Evolutionary conservation across 495 filamentous ascomycete genomes (phyloP).

Genomic region (Ramalina intermedia): DNA sequence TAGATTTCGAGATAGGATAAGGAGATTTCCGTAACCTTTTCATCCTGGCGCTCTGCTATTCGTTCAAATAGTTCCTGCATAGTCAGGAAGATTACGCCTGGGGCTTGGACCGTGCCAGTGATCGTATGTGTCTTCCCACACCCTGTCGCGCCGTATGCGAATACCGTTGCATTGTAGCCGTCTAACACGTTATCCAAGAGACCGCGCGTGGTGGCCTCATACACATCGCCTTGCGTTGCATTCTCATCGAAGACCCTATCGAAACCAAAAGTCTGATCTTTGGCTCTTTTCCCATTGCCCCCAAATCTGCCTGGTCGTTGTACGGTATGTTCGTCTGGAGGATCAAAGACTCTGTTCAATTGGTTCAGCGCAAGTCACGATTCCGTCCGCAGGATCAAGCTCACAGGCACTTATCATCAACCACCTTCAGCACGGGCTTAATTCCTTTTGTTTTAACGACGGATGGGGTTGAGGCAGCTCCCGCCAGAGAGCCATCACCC

Average conservation of each 20-base stretch:
- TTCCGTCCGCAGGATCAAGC: constrained; percentile 11
- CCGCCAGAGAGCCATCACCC: constrained; percentile 85
- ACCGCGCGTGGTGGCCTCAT: constrained; percentile 79
- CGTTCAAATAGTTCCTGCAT: constrained; percentile 98
- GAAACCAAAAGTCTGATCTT: constrained; percentile 96
- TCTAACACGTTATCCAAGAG: constrained; percentile 91
- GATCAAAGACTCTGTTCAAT: constrained; percentile 72
- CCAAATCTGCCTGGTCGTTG: constrained; percentile 77
- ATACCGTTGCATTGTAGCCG: constrained; percentile 97
- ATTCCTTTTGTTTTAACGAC: constrained; percentile 80
- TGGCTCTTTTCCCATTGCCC: constrained; percentile 78
- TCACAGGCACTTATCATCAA: constrained; percentile 92
- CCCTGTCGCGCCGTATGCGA: constrained; percentile 94
- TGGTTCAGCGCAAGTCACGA: background rate
- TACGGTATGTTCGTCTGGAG: constrained; percentile 91
- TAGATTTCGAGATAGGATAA: constrained; percentile 98
- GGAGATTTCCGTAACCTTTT: constrained; percentile 80
- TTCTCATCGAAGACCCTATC: constrained; percentile 96
- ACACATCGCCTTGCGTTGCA: constrained; percentile 82
- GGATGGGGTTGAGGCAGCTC: constrained; percentile 50
- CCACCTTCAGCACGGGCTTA: constrained; percentile 81
- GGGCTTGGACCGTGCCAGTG: constrained; percentile 82
- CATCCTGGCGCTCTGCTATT: constrained; percentile 68
- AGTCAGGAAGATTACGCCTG: constrained; percentile 95
- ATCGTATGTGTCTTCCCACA: constrained; percentile 99